phyloP scores from a whole-genome alignment of 192 early-diverging fungal genomes.

The Coemansia sp. region DNA sequence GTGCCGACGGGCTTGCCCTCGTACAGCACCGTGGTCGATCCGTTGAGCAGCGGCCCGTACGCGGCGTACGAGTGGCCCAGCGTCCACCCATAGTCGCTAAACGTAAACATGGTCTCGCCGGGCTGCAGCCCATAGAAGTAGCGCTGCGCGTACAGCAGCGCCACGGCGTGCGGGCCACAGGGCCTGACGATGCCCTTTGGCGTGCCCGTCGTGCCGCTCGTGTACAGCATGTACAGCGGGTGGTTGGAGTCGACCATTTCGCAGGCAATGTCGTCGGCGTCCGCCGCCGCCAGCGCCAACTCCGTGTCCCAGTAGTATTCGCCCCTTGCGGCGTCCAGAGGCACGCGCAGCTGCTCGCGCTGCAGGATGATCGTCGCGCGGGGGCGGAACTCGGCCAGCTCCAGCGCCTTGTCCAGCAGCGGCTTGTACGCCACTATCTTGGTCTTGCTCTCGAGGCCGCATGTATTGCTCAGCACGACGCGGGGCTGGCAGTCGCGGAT shows the following conservation, averaged over 20 bases:
- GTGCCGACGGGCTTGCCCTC: conserved; percentile 87
- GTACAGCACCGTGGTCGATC: conserved; percentile 78
- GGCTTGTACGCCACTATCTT: conserved; percentile 77
- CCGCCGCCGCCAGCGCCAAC: conserved; percentile 51
- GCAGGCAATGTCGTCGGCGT: conserved; percentile 55
- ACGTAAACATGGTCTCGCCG: conserved; percentile 79
- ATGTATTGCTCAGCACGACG: conserved; percentile 75
- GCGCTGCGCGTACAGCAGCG: conserved; percentile 69
- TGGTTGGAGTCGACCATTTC: conserved; percentile 65
- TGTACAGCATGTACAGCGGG: conserved; percentile 85
- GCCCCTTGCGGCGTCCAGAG: conserved; percentile 43
- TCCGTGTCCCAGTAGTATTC: conserved; percentile 60
- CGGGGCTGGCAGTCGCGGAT: conserved; percentile 80
- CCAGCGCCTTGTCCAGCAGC: conserved; percentile 74
- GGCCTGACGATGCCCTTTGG: conserved; percentile 70
- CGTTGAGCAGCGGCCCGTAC: conserved; percentile 79
- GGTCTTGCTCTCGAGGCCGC: conserved; percentile 75
- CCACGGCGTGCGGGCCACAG: conserved; percentile 74
- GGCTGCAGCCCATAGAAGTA: conserved; percentile 73
- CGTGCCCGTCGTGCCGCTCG: conserved; percentile 73
- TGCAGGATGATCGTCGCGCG: conserved; percentile 68
- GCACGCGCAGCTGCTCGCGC: conserved; percentile 59
- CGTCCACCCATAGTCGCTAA: conserved; percentile 89
- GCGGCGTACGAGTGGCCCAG: conserved; percentile 85
- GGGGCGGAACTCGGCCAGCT: conserved; percentile 52